Base-by-base conservation (phyloP, 108 stramenopile species). In the Cyclostephanos invisitatus region DNA sequence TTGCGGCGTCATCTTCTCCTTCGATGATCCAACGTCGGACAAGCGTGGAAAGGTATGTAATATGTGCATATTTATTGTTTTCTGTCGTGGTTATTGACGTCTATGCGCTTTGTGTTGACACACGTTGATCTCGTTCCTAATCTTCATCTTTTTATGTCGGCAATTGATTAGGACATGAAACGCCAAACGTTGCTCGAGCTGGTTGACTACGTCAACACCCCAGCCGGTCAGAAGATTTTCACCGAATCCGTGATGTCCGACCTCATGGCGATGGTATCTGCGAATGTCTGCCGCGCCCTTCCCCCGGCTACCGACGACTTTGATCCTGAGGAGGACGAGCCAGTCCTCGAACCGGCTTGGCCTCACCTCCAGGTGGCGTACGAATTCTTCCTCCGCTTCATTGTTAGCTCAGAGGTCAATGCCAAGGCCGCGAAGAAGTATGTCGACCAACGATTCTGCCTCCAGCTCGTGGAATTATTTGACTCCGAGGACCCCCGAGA, bases 251-350 rank as follows among this genome's bases (percentile, higher is more conserved):
- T 95, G 67, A 97, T 97, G 97, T 77, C 90, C 17, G 94, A 93
- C 67, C 71, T 96, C 29, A 91, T 96, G 82, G 83, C 86, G 1
- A 87, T 93, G 91, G 93, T 99, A 14, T 83, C 89, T 22, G 97
- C 95, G 55, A 99, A 98, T 81, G 92, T 99, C 12, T 97, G 97
- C 77, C 93, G 99, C 49, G 91, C 97, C 0, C 84, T 98, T 28
- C 99, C 99, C 6, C 98, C 98, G 3, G 94, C 92, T 6, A 97
- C 95, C 6, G 97, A 98, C 36, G 98, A 98, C 85, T 99, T 97
- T 73, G 99, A 99, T 71, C 98, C 98, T 5, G 99, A 99, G 72
- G 99, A 99, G 77, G 99, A 99, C 67, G 99, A 99, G 73, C 99
- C 99, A 12, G 93, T 94, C 15, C 77, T 99, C 53, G 99, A 99